Base-by-base conservation (phyloP, 2,329 filamentous ascomycete genomes). In the Talaromyces islandicus region DNA sequence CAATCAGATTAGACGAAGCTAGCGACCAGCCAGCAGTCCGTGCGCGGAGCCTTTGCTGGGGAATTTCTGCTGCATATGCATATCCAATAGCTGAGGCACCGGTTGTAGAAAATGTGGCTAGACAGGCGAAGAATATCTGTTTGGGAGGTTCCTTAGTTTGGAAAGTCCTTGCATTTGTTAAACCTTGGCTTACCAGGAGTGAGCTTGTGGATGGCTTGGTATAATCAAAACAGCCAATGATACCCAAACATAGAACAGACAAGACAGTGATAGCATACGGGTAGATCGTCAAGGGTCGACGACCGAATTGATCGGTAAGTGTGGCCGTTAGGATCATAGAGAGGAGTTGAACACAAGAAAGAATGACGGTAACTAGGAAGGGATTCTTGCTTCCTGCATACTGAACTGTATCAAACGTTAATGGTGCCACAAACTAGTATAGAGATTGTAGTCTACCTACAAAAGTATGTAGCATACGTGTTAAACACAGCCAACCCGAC, bases 71-170 rank as follows among this genome's bases (percentile, higher is more conserved):
- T 0, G 75, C 73, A 51, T 78, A 78, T 1, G 76, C 75, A 61
- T 78, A 78, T 7, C 75, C 76, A 35, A 78, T 78, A 4, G 75
- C 75, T 0, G 73, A 76, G 6, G 75, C 75, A 17, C 76, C 75
- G 1, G 74, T 78, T 3, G 75, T 78, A 2, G 74, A 73, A 50
- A 77, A 76, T 0, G 75, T 78, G 0, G 75, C 75, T 25, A 77
- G 60, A 43, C 74, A 77, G 19, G 75, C 74, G 60, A 77, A 77
- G 67, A 78, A 78, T 7, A 77, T 70, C 75, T 77, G 25, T 38
- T 38, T 38, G 35, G 2, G 17, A 38, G 35, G 35, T 17, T 38
- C 14, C 35, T 38, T 38, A 38, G 35, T n/a, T 6, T n/a, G 17
- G 14, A n/a, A 4, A 38, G 7, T 38, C 12, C 5, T n/a, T 38